Percentiles rank a stretch among this genome's conserved stretches.
phyloP scores from a whole-genome alignment of 2,329 filamentous ascomycete species.

The Ophiostoma fasciatum region DNA sequence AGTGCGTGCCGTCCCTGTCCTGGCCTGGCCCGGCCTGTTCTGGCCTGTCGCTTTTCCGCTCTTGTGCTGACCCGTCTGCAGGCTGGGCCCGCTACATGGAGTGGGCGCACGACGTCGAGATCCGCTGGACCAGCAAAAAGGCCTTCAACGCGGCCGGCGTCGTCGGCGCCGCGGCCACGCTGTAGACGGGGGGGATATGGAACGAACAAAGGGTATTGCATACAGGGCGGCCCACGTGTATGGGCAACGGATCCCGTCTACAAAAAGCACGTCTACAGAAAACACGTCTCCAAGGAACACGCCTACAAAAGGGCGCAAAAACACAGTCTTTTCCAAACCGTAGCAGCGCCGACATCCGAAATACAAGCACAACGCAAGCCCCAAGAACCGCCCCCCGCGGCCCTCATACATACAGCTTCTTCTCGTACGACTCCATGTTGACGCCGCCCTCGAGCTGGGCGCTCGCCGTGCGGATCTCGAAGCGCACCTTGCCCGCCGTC shows the following conservation, averaged over 20 bases:
- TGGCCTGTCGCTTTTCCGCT: too few relatives aligned
- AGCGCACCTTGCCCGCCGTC: constrained; percentile 60
- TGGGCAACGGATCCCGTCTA: too few relatives aligned
- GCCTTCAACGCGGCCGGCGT: constrained; percentile 49
- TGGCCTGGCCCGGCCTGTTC: too few relatives aligned
- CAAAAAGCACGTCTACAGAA: too few relatives aligned
- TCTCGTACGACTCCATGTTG: constrained; percentile 97
- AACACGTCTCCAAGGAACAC: too few relatives aligned
- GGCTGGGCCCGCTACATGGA: constrained; percentile 91
- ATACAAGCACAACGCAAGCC: too few relatives aligned
- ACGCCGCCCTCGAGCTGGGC: constrained; percentile 95
- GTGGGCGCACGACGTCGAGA: constrained; percentile 74
- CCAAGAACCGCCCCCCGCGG: too few relatives aligned
- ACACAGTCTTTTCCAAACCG: too few relatives aligned
- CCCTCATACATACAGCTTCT: constrained; percentile 91
- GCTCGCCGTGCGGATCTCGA: constrained; percentile 87
- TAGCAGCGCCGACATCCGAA: too few relatives aligned
- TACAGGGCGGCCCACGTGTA: too few relatives aligned
- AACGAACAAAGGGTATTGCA: too few relatives aligned
- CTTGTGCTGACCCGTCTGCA: constrained; percentile 25
- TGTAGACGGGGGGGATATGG: constrained; percentile 18
- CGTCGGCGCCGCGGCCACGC: constrained; percentile 42
- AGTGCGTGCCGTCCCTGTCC: constrained; percentile 54
- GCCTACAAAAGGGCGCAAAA: too few relatives aligned
- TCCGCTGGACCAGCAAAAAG: constrained; percentile 48